Conservation (phyloP, 1,139 yeast genomes). For the Candida sp. region DNA sequence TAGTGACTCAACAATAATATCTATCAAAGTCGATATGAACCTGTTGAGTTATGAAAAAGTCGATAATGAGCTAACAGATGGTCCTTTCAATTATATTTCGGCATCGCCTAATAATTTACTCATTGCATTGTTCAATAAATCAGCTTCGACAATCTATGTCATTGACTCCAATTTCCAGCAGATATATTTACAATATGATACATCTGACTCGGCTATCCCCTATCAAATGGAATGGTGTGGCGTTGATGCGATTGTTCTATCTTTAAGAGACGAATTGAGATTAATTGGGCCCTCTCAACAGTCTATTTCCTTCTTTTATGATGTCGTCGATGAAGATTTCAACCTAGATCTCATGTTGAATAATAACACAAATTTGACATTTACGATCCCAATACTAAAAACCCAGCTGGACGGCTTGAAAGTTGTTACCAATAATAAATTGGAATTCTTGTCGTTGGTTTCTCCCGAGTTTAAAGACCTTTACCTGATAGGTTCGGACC, state of each 20-base stretch:
- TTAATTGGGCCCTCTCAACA: conserved; percentile 74
- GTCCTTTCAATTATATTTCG: conserved; percentile 52
- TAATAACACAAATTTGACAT: conserved; percentile 18
- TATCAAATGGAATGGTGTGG: conserved; percentile 77
- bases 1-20: conserved; percentile 25
- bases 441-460: conserved; percentile 69
- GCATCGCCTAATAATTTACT: conserved; percentile 63
- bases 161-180: conserved; percentile 49
- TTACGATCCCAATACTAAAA: conserved; percentile 33
- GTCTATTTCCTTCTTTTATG: conserved; percentile 46
- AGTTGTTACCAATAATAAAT: conserved; percentile 52
- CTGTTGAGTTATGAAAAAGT: conserved; percentile 20
- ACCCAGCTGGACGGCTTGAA: conserved; percentile 73
- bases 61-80: conserved; percentile 46
- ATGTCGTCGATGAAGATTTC: conserved; percentile 30
- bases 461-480: conserved; percentile 54
- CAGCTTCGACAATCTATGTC: conserved; percentile 47
- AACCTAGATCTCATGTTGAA: conserved; percentile 20
- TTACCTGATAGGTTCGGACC: conserved; percentile 79
- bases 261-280: conserved; percentile 61
- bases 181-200: conserved; percentile 50
- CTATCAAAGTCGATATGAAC: conserved; percentile 22
- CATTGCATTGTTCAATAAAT: conserved; percentile 51
- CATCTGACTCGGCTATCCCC: conserved; percentile 33
- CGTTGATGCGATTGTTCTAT: conserved; percentile 69